Conservation (phyloP, 352 stramenopile genomes). For the Phytophthora lateralis region DNA sequence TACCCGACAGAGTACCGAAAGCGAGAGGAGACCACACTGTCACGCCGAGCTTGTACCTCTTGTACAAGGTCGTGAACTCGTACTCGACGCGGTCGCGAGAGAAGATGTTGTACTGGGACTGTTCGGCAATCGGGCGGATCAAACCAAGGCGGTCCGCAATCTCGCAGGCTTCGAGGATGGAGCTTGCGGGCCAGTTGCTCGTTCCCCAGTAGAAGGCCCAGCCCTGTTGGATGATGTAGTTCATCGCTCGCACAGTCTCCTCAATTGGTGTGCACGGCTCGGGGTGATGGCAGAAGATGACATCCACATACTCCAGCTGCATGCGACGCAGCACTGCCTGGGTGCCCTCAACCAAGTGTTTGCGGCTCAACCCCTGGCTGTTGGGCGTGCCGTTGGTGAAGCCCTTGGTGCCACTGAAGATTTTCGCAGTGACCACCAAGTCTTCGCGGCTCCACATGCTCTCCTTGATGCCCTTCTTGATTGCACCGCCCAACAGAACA, state of each 20-base stretch:
- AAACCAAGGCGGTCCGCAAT: constrained; percentile 42
- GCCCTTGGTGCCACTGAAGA: constrained; percentile 44
- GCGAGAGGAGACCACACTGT: constrained; percentile 55
- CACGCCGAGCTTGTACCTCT: constrained; percentile 51
- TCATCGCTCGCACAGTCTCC: constrained; percentile 70
- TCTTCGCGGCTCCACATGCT: constrained; percentile 50
- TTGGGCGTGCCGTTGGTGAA: constrained; percentile 33
- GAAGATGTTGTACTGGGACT: constrained; percentile 72
- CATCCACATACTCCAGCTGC: constrained; percentile 58
- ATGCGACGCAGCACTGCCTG: constrained; percentile 48
- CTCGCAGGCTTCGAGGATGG: constrained; percentile 46
- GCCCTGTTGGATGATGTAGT: constrained; percentile 51
- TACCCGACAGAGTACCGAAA: constrained; percentile 46
- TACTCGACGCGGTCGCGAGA: constrained; percentile 50
- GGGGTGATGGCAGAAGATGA: constrained; percentile 64
- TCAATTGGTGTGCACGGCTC: constrained; percentile 68
- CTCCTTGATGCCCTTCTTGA: constrained; percentile 44
- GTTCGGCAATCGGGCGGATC: constrained; percentile 48
- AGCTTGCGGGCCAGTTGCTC: constrained; percentile 10
- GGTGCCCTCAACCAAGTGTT: constrained; percentile 55
- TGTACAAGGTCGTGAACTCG: constrained; percentile 54
- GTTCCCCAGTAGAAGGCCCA: constrained; percentile 70
- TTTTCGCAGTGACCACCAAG: constrained; percentile 63
- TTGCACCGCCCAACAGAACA: constrained; percentile 41
- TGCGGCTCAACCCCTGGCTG: constrained; percentile 38